phyloP scores from a whole-genome alignment of 2,329 filamentous ascomycete genomes.

The Plenodomus tracheiphilus region DNA sequence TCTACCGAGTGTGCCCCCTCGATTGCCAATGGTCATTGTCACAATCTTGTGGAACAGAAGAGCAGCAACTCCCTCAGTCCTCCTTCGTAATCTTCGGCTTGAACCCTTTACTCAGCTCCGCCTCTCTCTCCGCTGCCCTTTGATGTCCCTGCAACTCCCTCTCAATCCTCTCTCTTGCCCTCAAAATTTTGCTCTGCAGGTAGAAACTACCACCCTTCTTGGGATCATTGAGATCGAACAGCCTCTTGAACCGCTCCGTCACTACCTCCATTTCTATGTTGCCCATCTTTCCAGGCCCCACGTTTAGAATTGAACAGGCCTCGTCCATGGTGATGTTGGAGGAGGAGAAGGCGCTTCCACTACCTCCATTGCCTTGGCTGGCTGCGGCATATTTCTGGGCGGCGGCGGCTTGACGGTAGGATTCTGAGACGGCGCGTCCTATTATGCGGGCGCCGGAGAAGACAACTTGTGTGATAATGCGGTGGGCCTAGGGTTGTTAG shows the following conservation, averaged over 20 bases:
- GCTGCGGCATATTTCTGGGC: constrained; percentile 80
- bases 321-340: constrained; percentile 90
- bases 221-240: constrained; percentile 94
- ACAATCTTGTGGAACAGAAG: too few species aligned
- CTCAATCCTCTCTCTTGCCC: constrained; percentile 90
- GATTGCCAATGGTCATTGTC: not conserved
- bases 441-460: constrained; percentile 88
- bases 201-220: constrained; percentile 98
- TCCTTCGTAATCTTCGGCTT: constrained; percentile 93
- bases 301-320: constrained; percentile 95
- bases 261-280: constrained; percentile 78
- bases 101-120: constrained; percentile 82
- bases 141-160: constrained; percentile 75
- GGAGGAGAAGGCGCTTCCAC: constrained; percentile 55
- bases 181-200: constrained; percentile 92
- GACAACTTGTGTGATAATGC: constrained; percentile 91
- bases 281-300: constrained; percentile 81
- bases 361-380: constrained; percentile 60
- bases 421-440: constrained; percentile 88
- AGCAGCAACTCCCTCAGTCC: constrained; percentile 44
- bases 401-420: constrained; percentile 92
- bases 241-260: constrained; percentile 84
- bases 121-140: constrained; percentile 72
- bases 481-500: constrained; percentile 71
- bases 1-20: too few species aligned